Evolutionary conservation across 192 early-diverging fungal genomes (phyloP).

Genomic region (Gonapodya prolifera): DNA sequence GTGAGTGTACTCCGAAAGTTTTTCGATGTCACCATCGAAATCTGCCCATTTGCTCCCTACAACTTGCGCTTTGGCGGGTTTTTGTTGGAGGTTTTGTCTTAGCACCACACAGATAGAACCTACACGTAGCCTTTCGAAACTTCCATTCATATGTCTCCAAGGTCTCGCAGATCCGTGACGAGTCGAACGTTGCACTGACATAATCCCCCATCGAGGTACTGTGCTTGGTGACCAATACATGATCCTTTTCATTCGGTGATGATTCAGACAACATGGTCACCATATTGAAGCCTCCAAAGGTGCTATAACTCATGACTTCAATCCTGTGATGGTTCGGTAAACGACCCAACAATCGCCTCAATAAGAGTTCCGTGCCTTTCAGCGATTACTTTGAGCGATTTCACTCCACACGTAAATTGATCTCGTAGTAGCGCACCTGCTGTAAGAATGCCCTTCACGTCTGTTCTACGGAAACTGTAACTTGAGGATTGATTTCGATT

Average conservation of each 20-base stretch:
- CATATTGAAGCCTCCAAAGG: not conserved
- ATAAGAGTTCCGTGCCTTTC: not conserved
- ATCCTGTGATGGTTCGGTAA: not conserved
- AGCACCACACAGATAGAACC: not conserved
- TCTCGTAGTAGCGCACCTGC: not conserved
- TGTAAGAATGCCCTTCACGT: not conserved
- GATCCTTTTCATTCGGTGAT: not conserved
- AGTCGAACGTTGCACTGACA: not conserved
- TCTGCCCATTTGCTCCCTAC: too few relatives aligned
- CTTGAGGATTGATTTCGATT: not conserved
- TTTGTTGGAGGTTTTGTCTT: too few relatives aligned
- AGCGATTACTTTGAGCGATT: not conserved
- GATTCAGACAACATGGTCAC: not conserved
- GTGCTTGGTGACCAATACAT: not conserved
- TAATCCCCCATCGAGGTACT: not conserved
- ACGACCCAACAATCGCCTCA: not conserved
- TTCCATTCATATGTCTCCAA: not conserved
- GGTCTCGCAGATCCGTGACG: not conserved
- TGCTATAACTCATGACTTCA: not conserved
- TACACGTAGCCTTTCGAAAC: not conserved
- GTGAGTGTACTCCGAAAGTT: not conserved
- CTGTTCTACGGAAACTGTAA: not conserved
- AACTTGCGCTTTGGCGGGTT: too few relatives aligned
- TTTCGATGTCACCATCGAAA: not conserved
- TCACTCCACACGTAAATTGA: too few relatives aligned